Base-by-base conservation (phyloP, 2,329 filamentous ascomycete species). In the Colletotrichum falcatum region DNA sequence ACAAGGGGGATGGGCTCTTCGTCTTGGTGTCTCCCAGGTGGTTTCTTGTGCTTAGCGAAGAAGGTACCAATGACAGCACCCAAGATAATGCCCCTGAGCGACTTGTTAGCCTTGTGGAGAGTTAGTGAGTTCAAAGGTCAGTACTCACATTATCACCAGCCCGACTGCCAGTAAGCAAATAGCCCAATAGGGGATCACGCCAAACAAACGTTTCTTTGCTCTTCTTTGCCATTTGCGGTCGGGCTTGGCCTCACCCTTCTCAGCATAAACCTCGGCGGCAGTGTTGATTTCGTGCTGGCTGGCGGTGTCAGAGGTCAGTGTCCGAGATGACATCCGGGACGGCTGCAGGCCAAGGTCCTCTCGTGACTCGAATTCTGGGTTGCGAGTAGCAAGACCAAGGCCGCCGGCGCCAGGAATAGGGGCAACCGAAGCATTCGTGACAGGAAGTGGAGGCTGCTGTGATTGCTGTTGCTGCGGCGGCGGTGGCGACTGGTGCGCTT, bases 111-210 rank as follows among this genome's bases (percentile, higher is more conserved):
- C 3, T 49, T 14, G n/a, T n/a, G 7, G 20, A 42, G 14, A 18
- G 33, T 26, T 11, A 5, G 16, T 11, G 12, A 23, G 11, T 14
- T 11, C 26, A 28, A 6, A 26, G n/a, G 23, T 9, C 44, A 39
- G 12, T 23, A 72, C 72, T 65, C 23, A 72, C 77, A 90, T 81
- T 42, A 91, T 74, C 12, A 89, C 73, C 26, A 90, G 75, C 3
- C 84, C 82, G 2, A 85, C 77, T 0, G 82, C 75, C 2, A 86
- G 77, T 16, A 91, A 77, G 55, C 84, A 84, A 37, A 91, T 83
- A 1, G 87, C 88, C 89, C 89, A 91, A 68, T 87, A 87, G 0
- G 89, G 89, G 26, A 91, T 80, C 26, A 90, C 82, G 7, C 88
- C 87, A 76, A 87, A 89, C 5, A 89, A 75, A 73, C 86, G 89